These are phyloP conservation scores for Heracleum sosnowskyi DNA, from an alignment of 129 eudicot genomes.

Conservation along the genomic window DNA sequence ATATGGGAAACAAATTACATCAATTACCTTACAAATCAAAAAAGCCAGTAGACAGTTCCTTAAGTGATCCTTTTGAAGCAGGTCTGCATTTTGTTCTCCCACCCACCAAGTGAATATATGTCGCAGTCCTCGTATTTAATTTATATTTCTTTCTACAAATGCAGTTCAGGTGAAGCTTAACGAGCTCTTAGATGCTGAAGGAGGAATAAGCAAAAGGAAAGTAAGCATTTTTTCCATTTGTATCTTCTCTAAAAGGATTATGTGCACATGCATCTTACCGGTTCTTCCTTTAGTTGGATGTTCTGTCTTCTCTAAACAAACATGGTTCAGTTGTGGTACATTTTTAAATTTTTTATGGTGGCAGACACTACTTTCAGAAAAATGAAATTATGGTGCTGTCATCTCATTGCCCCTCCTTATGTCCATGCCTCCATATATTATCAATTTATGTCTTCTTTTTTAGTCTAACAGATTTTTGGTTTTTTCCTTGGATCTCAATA, in stretches of 20 bases:
- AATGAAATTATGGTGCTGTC: not conserved
- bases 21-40: constrained; percentile 35
- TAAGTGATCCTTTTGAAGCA: constrained; percentile 65
- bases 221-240: constrained; percentile 35
- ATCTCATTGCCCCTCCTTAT: not conserved
- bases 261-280: not conserved
- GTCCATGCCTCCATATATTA: constrained; percentile 3
- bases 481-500: not conserved
- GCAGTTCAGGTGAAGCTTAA: constrained; percentile 92
- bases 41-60: constrained; percentile 31
- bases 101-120: not conserved
- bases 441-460: not conserved
- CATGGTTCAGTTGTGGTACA: not conserved
- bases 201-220: constrained; percentile 86
- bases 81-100: constrained; percentile 31
- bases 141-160: constrained; percentile 18
- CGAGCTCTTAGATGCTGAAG: constrained; percentile 63
- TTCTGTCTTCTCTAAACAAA: not conserved
- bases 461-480: not conserved
- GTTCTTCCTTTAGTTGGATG: not conserved
- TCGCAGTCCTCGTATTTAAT: not conserved
- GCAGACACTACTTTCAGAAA: not conserved
- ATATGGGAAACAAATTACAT: constrained; percentile 29
- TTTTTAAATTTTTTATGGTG: not conserved
- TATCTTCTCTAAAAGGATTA: not conserved